Base-by-base conservation (phyloP, 768 basidiomycete genomes). In the Pilatotrama ljubarskyi region DNA sequence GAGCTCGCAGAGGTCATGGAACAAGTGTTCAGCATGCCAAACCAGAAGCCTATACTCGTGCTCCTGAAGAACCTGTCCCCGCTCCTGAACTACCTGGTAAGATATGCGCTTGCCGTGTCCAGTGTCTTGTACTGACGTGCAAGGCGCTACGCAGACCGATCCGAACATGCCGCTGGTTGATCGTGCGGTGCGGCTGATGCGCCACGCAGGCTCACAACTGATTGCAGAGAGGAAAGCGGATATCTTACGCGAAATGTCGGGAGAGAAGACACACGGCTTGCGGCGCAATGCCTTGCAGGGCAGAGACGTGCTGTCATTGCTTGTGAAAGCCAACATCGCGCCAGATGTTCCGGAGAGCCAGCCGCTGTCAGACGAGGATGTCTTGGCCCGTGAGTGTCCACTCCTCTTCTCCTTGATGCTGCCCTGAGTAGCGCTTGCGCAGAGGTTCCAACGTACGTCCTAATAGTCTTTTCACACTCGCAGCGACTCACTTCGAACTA, bases 261-360 rank as follows among this genome's bases (percentile, higher is more conserved):
- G 9, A 5, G 15, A 26, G 35, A 48, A 48, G 38, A 25, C 26
- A 58, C 86, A 83, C 61, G 22, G 8, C 17, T 4, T 54, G 13
- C 49, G 46, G 18, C 68, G 75, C 37, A n/a, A 50, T 17, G 35
- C 49, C 22, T 17, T 63, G 29, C 62, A 24, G 9, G 55, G 62
- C 38, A 47, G 51, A 20, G 87, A 88, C 71, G 68, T 90, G 3
- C 73, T 89, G 1, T 83, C 83, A 0, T 67, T 87, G 26, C 74
- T 90, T 3, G 74, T 89, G 36, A 77, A 78, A 56, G 86, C 87
- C 3, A 90, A 89, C 65, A 80, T 86, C 74, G 79, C 84, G 1
- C 80, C 78, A 0, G 83, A 89, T 65, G 65, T 85, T 5, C 80
- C 81, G 0, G 78, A 80, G 5, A 74, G 65, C 44, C 85, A 87